Evolutionary conservation across 129 eudicot species (phyloP).

Genomic region (Chrysanthemum seticuspe): DNA sequence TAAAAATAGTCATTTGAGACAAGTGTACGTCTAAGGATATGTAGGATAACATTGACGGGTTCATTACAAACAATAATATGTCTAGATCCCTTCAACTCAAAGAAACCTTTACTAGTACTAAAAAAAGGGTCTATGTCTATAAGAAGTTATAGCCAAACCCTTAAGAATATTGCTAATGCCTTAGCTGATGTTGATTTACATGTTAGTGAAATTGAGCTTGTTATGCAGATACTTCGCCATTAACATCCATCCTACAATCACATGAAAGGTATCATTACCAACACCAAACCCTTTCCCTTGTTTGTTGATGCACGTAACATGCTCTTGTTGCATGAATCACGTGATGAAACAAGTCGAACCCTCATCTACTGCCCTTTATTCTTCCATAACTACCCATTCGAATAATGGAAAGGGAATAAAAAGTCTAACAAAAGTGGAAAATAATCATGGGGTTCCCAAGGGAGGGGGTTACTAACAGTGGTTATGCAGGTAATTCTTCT

Average conservation of each 20-base stretch:
- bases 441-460: not conserved
- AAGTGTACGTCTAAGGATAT: no score
- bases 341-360: not conserved
- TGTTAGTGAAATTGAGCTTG: not conserved
- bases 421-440: not conserved
- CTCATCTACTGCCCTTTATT: not conserved
- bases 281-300: not conserved
- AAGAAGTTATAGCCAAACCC: no score
- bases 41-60: no score
- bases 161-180: not conserved
- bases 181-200: not conserved
- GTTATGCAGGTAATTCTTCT: not conserved
- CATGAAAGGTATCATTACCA: not conserved
- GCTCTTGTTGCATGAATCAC: not conserved
- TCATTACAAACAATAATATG: no score
- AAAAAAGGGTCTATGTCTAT: no score
- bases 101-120: no score
- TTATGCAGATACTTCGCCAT: not conserved
- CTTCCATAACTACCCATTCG: not conserved
- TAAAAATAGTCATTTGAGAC: no score
- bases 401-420: not conserved
- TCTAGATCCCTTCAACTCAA: no score
- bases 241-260: not conserved
- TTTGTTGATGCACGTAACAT: not conserved
- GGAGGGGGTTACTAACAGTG: not conserved